A percentile compares a stretch with the other conserved stretches of the same genome.
Evolutionary conservation across 805 yeast species (phyloP).

Genomic region (Hyphopichia homilentoma): DNA sequence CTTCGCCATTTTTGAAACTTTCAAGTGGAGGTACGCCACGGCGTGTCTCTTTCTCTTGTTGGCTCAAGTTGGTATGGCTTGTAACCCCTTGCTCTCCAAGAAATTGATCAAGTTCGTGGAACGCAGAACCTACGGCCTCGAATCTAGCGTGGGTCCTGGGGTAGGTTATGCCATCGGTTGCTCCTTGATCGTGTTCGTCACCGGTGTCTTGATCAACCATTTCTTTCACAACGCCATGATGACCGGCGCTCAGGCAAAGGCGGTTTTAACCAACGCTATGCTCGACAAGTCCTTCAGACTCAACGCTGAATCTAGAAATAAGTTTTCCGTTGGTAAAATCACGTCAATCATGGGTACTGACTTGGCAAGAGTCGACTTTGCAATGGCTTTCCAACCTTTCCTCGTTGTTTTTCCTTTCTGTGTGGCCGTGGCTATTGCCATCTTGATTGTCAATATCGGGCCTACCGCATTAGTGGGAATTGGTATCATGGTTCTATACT

Average conservation of each 20-base stretch:
- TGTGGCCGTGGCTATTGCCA: constrained; percentile 56
- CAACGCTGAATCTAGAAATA: constrained; percentile 52
- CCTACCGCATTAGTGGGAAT: constrained; percentile 70
- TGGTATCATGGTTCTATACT: constrained; percentile 48
- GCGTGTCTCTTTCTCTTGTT: constrained; percentile 23
- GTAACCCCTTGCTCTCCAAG: constrained; percentile 34
- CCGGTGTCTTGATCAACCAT: constrained; percentile 48
- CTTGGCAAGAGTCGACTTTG: constrained; percentile 74
- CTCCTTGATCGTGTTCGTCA: constrained; percentile 23
- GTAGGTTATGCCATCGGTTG: constrained; percentile 41
- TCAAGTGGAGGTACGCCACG: constrained; percentile 24
- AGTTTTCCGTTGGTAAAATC: constrained; percentile 64
- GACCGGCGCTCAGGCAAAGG: constrained; percentile 69
- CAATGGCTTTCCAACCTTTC: constrained; percentile 65
- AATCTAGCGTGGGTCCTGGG: constrained; percentile 26
- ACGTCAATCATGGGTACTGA: constrained; percentile 82
- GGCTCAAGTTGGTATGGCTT: constrained; percentile 21
- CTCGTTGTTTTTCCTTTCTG: constrained; percentile 62
- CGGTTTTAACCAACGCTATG: constrained; percentile 66
- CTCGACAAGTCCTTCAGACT: constrained; percentile 65
- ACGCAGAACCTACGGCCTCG: constrained; percentile 19
- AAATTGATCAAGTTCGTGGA: constrained; percentile 36
- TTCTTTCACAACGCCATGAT: constrained; percentile 58
- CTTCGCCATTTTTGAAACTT: constrained; percentile 24
- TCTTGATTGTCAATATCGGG: constrained; percentile 67